Base-by-base conservation (phyloP, 2,329 filamentous ascomycete genomes). In the Dactylella cylindrospora region DNA sequence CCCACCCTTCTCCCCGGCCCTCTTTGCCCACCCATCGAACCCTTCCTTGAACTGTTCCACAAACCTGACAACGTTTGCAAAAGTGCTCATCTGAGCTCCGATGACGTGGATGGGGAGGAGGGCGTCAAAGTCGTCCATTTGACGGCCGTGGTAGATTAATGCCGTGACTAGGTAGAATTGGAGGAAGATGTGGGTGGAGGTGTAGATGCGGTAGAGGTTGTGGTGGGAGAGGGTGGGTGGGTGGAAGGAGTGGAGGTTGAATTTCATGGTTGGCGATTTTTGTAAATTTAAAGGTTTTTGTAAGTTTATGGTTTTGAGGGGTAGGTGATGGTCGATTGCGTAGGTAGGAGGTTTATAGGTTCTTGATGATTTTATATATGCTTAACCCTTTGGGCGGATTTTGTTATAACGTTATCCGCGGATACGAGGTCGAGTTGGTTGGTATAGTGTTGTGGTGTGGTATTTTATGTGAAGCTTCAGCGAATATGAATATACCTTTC, bases 81-180 rank as follows among this genome's bases (percentile, higher is more conserved):
- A 15, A 8, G 26, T 43, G 3, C 40, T 47, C 2, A 53, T 13
- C 55, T 41, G 49, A 1, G 33, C 22, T 3, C 43, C 17, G 8
- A 53, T 33, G 7, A 36, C 38, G 29, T 61, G 55, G 29, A 61
- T 38, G 0, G 38, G 8, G 22, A 61, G 32, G 1, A 40, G 17
- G 2, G 28, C 15, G 31, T 61, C 55, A 43, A 53, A 49, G 8
- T 20, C 33, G 33, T 38, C 23, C 3, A 47, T 15, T 3, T 29
- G 40, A 13, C 35, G 36, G 38, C 25, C 17, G 19, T 54, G 49
- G 49, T 62, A 54, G 29, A 44, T 28, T 26, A 62, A 28, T 4
- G 49, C 41, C 5, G 40, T 2, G 8, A 62, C 10, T 22, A 49
- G 10, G 43, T 54, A 50, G 17, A 62, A 0, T 28, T 62, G 49